These are phyloP conservation scores for Erythrophleum ivorense DNA, from an alignment of 331 rosid species.

Conservation along the genomic window DNA sequence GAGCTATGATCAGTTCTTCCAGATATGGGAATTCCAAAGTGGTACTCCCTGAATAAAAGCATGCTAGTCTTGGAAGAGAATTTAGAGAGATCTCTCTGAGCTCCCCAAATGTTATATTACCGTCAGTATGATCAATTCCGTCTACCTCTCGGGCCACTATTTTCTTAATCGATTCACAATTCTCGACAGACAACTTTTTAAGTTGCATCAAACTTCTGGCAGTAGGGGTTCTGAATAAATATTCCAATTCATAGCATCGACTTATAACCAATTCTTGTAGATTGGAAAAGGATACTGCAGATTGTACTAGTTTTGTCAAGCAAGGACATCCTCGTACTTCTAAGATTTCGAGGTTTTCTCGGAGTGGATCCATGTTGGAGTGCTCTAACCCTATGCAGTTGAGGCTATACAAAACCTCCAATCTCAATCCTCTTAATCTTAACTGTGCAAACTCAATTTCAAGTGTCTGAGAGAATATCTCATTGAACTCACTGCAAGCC, in stretches of 20 bases:
- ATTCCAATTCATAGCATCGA: background rate
- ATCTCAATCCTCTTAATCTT: background rate
- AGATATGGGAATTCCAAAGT: conserved; percentile 18
- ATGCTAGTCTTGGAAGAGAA: background rate
- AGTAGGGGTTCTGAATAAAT: conserved; percentile 5
- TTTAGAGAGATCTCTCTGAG: background rate
- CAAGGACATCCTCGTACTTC: background rate
- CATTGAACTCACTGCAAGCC: background rate
- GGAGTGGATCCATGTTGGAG: background rate
- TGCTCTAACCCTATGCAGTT: background rate
- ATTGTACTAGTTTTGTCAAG: conserved; percentile 2
- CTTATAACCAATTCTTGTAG: background rate
- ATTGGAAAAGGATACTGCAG: background rate
- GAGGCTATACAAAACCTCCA: background rate
- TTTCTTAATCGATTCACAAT: conserved; percentile 1
- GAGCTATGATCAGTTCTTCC: background rate
- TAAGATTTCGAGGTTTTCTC: background rate
- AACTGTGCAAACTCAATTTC: too few species aligned
- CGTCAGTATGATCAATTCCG: background rate
- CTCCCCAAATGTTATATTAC: background rate
- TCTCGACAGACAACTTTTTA: background rate
- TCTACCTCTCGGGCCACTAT: conserved; percentile 17
- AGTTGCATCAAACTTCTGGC: conserved; percentile 30
- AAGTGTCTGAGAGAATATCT: background rate
- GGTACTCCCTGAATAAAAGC: conserved; percentile 16